phyloP scores from a whole-genome alignment of 164 flowering plant genomes.

The Macadamia tetraphylla region DNA sequence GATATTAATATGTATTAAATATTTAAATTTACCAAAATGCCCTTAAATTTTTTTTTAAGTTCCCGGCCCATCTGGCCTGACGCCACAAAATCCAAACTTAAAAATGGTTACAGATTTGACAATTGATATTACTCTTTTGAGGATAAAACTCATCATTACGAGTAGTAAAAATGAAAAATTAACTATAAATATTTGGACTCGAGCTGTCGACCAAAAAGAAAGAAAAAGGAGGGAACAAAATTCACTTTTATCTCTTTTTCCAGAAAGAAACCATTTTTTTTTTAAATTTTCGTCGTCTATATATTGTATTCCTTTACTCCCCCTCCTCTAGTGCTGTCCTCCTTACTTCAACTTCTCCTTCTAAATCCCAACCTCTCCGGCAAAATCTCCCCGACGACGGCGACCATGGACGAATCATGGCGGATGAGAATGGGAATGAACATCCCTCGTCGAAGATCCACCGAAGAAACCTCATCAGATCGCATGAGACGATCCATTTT shows the following conservation, averaged over 20 bases:
- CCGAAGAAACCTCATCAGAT: slow-evolving; percentile 29
- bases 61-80: too few relatives aligned
- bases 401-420: slow-evolving; percentile 73
- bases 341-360: too few relatives aligned
- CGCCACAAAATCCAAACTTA: too few relatives aligned
- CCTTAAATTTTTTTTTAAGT: too few relatives aligned
- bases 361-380: not conserved
- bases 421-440: slow-evolving; percentile 45
- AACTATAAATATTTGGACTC: not conserved
- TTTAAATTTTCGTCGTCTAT: too few relatives aligned
- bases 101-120: not conserved
- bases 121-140: not conserved
- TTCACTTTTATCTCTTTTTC: not conserved
- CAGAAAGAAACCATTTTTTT: not conserved
- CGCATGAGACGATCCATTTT: not conserved
- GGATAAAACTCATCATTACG: not conserved
- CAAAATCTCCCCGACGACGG: slow-evolving; percentile 4
- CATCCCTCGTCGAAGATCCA: slow-evolving; percentile 34
- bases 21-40: too few relatives aligned
- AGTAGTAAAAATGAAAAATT: not conserved
- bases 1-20: too few relatives aligned
- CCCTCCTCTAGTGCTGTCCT: not conserved
- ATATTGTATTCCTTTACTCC: not conserved
- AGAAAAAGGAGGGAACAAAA: not conserved
- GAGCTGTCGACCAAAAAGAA: not conserved